Evolutionary conservation across 768 basidiomycete species (phyloP), one percentile per base, ranked within the genome.

Genomic region (Pleurotus salmoneostramineus): DNA sequence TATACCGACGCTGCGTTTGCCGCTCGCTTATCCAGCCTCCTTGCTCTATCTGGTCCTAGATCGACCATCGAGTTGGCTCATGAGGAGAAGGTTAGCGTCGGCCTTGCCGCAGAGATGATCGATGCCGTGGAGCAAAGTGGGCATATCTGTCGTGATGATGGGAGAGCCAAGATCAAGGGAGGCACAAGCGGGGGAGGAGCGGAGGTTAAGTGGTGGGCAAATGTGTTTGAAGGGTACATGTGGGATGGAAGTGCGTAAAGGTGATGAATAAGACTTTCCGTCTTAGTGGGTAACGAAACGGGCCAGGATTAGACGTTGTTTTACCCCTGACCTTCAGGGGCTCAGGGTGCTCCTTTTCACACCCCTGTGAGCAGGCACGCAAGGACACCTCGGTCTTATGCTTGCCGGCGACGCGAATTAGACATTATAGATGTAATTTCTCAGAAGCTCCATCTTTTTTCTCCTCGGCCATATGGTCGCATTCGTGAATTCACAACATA

Each of bases 81-180:
- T 34, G 79, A 82, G 49, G 94, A 97, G 66, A 75, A 73, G 0
- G 73, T 98, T 17, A 83, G 89, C 2, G 80, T 93, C 12, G 86
- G 84, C 8, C 77, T 98, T 56, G 82, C 85, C 5, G 77, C 76
- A 56, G 93, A 96, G 68, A 85, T 98, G 86, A 72, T 97, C 31
- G 76, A 77, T 45, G 84, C 81, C 56, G 83, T 89, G 2, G 95
- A 96, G 75, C 69, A 68, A 14, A 84, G 83, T 37, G 90, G 87
- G 0, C 79, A 79, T 56, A 73, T 96, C 10, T 87, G 88, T 62
- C 77, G 93, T 64, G 95, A 97, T 69, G 92, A 93, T 58, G 82
- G 64, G 11, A 66, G 59, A 42, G 65, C 69, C 56, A 64, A 71
- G 46, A 73, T 79, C 50, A 62, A 56, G 15, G 75, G 79, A 43